Evolutionary conservation across 176 grass and related monocot species (phyloP).

Genomic region (Areca catechu): DNA sequence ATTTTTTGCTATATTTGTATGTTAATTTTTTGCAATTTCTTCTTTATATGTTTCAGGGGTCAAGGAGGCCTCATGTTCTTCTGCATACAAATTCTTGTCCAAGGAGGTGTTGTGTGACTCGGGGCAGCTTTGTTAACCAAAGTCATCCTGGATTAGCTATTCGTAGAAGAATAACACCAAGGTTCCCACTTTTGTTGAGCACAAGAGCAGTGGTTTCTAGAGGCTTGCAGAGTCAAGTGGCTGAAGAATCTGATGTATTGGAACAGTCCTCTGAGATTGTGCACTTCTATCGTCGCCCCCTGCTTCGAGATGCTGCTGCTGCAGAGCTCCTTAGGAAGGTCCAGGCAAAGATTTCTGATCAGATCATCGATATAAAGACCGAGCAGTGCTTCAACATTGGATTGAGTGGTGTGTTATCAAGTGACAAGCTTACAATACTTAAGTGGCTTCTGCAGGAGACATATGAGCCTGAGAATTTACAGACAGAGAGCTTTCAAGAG

Average conservation of each 20-base stretch:
- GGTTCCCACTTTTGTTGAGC: conserved; percentile 6
- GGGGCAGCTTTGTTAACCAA: conserved; percentile 20
- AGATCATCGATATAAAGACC: conserved; percentile 50
- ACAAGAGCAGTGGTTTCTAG: conserved; percentile 32
- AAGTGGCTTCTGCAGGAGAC: conserved; percentile 79
- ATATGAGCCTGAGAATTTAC: conserved; percentile 67
- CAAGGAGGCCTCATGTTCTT: conserved; percentile 17
- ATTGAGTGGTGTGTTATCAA: conserved; percentile 27
- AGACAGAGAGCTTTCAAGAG: conserved; percentile 52
- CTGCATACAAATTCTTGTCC: conserved; percentile 5
- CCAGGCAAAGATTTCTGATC: conserved; percentile 59
- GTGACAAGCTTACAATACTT: conserved; percentile 52
- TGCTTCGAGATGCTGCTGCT: conserved; percentile 59
- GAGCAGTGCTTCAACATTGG: conserved; percentile 85
- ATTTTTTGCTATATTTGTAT: not conserved
- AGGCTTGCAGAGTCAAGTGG: conserved; percentile 28
- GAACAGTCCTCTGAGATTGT: conserved; percentile 29
- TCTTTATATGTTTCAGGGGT: conserved; percentile 24
- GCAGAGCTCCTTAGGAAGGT: conserved; percentile 55
- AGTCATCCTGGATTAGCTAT: conserved; percentile 24
- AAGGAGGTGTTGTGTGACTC: conserved; percentile 18
- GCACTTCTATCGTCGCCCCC: conserved; percentile 61
- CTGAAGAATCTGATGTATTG: conserved; percentile 20
- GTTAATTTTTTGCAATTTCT: not conserved
- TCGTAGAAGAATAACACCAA: conserved; percentile 22